These are phyloP conservation scores for Hamigera avellanea DNA, from an alignment of 495 filamentous ascomycete species.

Conservation along the genomic window DNA sequence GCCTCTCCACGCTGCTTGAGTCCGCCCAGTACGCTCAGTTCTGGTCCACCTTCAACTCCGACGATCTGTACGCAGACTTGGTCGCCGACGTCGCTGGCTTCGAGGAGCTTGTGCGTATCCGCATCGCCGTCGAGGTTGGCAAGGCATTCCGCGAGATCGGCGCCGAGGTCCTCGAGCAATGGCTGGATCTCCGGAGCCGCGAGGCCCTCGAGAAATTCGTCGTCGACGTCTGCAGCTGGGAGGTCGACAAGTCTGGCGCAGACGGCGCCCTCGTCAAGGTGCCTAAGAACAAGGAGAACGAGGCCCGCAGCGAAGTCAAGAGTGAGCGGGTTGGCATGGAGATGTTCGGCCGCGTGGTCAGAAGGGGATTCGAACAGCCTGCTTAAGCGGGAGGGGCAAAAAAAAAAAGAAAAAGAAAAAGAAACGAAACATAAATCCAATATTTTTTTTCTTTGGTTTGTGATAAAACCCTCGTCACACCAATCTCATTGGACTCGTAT, in stretches of 20 bases:
- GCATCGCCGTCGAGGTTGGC: slow-evolving; percentile 80
- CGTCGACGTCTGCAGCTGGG: slow-evolving; percentile 77
- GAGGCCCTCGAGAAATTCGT: slow-evolving; percentile 70
- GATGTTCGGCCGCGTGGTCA: slow-evolving; percentile 82
- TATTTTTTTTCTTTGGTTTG: slow-evolving; percentile 6
- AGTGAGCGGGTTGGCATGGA: slow-evolving; percentile 71
- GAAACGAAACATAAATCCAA: neutral
- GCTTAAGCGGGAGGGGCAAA: slow-evolving; percentile 35
- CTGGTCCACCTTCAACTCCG: slow-evolving; percentile 85
- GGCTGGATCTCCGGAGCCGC: slow-evolving; percentile 67
- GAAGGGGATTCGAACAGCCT: slow-evolving; percentile 83
- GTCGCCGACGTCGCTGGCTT: slow-evolving; percentile 91
- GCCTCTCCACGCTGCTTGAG: slow-evolving; percentile 74
- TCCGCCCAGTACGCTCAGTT: slow-evolving; percentile 79
- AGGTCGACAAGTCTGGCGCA: slow-evolving; percentile 37
- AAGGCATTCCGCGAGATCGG: slow-evolving; percentile 81
- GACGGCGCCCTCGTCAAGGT: slow-evolving; percentile 52
- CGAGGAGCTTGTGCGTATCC: slow-evolving; percentile 87
- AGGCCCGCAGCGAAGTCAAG: slow-evolving; percentile 91
- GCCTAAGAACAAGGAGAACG: slow-evolving; percentile 94
- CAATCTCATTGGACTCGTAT: slow-evolving; percentile 3
- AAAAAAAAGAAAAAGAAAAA: slow-evolving; percentile 1
- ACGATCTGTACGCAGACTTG: slow-evolving; percentile 93
- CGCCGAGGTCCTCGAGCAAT: slow-evolving; percentile 65
- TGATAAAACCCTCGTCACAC: too few species aligned